Conservation (phyloP, 805 yeast species). For the Candida krabiensis region DNA sequence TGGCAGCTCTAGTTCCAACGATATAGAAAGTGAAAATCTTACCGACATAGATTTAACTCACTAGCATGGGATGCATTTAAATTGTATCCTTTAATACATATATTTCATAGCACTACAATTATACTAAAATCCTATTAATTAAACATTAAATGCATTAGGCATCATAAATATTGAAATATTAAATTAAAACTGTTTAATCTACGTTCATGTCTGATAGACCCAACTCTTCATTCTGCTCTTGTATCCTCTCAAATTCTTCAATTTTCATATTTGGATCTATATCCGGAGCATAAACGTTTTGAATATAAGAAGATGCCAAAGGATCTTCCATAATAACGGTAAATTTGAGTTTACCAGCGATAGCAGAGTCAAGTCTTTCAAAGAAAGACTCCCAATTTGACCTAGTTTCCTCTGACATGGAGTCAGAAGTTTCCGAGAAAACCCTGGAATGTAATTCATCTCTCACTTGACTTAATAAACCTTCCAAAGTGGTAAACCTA, state of each 20-base stretch:
- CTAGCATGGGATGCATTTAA: not conserved
- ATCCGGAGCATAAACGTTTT: slow-evolving; percentile 98
- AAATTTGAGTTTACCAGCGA: slow-evolving; percentile 77
- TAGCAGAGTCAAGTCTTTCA: slow-evolving; percentile 69
- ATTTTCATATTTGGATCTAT: slow-evolving; percentile 92
- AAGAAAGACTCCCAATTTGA: slow-evolving; percentile 84
- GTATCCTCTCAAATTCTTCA: slow-evolving; percentile 88
- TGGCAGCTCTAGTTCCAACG: too few relatives aligned
- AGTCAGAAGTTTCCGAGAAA: slow-evolving; percentile 81
- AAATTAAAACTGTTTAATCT: too few relatives aligned
- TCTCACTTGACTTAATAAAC: slow-evolving; percentile 81
- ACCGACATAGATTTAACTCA: slow-evolving; percentile 10
- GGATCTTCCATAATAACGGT: slow-evolving; percentile 93
- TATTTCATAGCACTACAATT: too few relatives aligned
- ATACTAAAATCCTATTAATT: too few relatives aligned
- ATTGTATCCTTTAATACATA: slow-evolving; percentile 2
- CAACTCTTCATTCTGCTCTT: slow-evolving; percentile 85
- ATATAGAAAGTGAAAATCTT: too few relatives aligned
- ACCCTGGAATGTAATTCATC: slow-evolving; percentile 88
- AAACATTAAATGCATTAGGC: too few relatives aligned
- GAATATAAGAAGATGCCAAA: slow-evolving; percentile 90
- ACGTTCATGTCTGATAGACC: slow-evolving; percentile 63
- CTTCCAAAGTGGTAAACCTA: slow-evolving; percentile 95
- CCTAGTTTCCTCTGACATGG: slow-evolving; percentile 79
- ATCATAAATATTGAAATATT: too few relatives aligned